Conservation (phyloP, 306 rosid species). For the Vachellia pachyceras region DNA sequence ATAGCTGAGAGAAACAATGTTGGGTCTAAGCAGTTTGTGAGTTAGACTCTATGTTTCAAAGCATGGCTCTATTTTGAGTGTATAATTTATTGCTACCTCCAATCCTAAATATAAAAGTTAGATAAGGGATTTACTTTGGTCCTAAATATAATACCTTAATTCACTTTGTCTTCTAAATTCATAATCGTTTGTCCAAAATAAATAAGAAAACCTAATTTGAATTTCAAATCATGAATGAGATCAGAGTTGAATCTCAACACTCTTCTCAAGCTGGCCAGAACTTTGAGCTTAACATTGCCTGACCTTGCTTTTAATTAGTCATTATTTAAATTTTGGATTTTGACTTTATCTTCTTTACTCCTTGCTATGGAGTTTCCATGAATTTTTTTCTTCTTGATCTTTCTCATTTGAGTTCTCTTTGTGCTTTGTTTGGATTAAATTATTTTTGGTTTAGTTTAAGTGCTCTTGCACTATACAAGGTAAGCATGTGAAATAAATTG, state of each 20-base stretch:
- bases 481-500: too few relatives aligned
- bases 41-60: conserved; percentile 41
- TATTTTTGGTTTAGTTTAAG: too few relatives aligned
- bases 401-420: neutral
- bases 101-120: too few relatives aligned
- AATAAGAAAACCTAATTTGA: neutral
- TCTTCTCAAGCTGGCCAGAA: neutral
- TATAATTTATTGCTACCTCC: neutral
- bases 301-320: neutral
- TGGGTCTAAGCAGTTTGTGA: conserved; percentile 94
- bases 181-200: neutral
- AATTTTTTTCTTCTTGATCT: neutral
- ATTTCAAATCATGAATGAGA: neutral
- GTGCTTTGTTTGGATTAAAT: too few relatives aligned
- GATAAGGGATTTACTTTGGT: too few relatives aligned
- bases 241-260: neutral
- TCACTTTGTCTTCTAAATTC: too few relatives aligned
- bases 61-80: conserved; percentile 12
- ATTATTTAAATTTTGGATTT: neutral
- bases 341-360: neutral
- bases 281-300: neutral
- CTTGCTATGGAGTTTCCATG: neutral
- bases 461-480: too few relatives aligned
- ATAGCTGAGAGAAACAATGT: conserved; percentile 89
- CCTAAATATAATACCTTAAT: too few relatives aligned